A percentile compares a stretch with the other conserved stretches of the same genome.
phyloP scores from a whole-genome alignment of 305 asterid genomes.

The Solanum hybrid region DNA sequence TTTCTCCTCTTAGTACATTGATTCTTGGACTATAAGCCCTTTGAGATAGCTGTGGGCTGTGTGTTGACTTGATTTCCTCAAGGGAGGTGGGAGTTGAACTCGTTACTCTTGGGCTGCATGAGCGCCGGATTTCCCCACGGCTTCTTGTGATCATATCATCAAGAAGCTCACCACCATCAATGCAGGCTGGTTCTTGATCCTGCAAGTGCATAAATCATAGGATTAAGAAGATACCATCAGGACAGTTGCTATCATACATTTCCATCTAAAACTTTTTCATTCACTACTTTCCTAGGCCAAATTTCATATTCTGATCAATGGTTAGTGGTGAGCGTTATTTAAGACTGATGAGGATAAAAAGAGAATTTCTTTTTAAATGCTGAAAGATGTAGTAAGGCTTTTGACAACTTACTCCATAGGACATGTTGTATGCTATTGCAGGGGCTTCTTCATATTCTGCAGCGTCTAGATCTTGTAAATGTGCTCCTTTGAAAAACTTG shows the following conservation, averaged over 20 bases:
- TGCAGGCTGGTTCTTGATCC: constrained; percentile 18
- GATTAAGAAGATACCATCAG: neutral
- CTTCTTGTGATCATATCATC: constrained; percentile 41
- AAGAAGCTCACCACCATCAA: constrained; percentile 27
- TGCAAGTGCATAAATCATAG: constrained; percentile 7
- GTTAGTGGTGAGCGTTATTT: neutral
- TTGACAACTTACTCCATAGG: constrained; percentile 48
- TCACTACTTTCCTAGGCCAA: neutral
- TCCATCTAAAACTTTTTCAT: neutral
- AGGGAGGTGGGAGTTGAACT: constrained; percentile 26
- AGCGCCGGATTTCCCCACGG: constrained; percentile 41
- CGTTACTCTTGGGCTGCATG: constrained; percentile 28
- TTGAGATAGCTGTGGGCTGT: constrained; percentile 27
- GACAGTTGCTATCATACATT: neutral
- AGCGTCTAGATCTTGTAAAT: constrained; percentile 88
- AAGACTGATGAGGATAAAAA: neutral
- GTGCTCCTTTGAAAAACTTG: constrained; percentile 76
- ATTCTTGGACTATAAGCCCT: constrained; percentile 32
- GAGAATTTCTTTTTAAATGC: neutral
- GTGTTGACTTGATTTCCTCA: constrained; percentile 12
- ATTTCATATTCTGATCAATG: neutral
- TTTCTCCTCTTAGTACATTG: constrained; percentile 21
- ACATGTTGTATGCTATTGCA: constrained; percentile 48
- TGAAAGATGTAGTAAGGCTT: neutral
- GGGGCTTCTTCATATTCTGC: constrained; percentile 96